Evolutionary conservation across 345 rosid genomes (phyloP).

Genomic region (Hibiscus syriacus): DNA sequence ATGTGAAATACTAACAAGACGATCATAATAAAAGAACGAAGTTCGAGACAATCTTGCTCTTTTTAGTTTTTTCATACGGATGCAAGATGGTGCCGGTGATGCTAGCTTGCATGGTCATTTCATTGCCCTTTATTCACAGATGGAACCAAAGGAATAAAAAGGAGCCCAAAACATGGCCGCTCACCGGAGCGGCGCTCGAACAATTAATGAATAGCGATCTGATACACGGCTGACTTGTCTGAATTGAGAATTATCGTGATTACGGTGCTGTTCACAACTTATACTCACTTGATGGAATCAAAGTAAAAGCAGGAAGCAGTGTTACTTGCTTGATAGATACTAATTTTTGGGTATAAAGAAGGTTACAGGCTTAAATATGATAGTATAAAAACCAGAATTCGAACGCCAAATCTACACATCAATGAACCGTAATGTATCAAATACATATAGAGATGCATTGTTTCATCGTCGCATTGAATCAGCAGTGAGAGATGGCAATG

Average conservation of each 20-base stretch:
- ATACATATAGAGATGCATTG: not conserved
- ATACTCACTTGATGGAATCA: slow-evolving; percentile 84
- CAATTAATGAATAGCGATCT: slow-evolving; percentile 63
- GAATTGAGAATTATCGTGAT: slow-evolving; percentile 62
- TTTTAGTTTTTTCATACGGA: slow-evolving; percentile 13
- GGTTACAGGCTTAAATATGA: too few species aligned
- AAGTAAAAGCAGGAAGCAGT: slow-evolving; percentile 92
- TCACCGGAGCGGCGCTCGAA: slow-evolving; percentile 81
- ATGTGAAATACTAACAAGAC: too few species aligned
- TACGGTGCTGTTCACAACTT: slow-evolving; percentile 80
- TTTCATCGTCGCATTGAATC: not conserved
- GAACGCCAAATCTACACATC: too few species aligned
- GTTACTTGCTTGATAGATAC: too few species aligned
- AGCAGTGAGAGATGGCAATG: slow-evolving; percentile 34
- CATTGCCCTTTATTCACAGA: slow-evolving; percentile 60
- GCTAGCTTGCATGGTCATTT: slow-evolving; percentile 32
- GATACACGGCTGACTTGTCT: slow-evolving; percentile 84
- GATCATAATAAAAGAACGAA: too few species aligned
- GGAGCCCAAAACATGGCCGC: slow-evolving; percentile 91
- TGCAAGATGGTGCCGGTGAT: slow-evolving; percentile 32
- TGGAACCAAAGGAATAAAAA: slow-evolving; percentile 64
- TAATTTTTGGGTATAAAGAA: too few species aligned
- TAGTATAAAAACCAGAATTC: too few species aligned
- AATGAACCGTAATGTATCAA: too few species aligned
- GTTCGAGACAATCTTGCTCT: too few species aligned